These are phyloP conservation scores for Sherardia arvensis DNA, from an alignment of 257 asterid species.

Conservation along the genomic window DNA sequence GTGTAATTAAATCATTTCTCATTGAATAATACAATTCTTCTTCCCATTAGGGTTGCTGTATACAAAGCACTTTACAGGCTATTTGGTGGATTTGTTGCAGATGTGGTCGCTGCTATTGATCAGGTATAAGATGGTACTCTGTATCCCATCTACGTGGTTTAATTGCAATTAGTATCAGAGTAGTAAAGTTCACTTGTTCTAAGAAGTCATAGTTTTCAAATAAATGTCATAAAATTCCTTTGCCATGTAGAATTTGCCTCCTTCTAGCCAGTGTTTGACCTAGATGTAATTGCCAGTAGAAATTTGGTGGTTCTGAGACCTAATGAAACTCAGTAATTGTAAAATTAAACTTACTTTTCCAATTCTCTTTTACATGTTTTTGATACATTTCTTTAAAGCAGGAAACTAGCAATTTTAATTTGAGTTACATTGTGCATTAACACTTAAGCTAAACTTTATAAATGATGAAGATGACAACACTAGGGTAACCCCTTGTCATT, in stretches of 20 bases:
- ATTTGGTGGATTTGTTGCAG: conserved; percentile 95
- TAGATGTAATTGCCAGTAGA: background rate
- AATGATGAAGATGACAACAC: background rate
- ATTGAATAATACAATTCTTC: conserved; percentile 8
- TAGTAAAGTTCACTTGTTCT: background rate
- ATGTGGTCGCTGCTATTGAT: conserved; percentile 97
- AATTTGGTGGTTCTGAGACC: background rate
- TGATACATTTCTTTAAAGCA: background rate
- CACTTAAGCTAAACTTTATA: background rate
- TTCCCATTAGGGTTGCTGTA: conserved; percentile 73
- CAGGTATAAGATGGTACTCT: conserved; percentile 48
- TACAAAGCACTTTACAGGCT: conserved; percentile 96
- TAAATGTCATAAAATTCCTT: background rate
- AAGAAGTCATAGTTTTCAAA: background rate
- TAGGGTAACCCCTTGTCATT: background rate
- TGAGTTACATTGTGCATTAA: background rate
- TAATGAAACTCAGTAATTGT: background rate
- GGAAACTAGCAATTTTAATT: background rate
- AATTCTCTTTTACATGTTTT: background rate
- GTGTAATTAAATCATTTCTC: background rate
- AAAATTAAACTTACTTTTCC: background rate
- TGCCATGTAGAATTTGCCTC: background rate
- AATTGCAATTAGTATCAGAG: background rate
- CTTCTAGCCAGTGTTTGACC: background rate
- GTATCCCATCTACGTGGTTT: background rate